These are phyloP conservation scores for Verticillium zaregamsianum DNA, from an alignment of 2,329 filamentous ascomycete genomes.

Conservation along the genomic window DNA sequence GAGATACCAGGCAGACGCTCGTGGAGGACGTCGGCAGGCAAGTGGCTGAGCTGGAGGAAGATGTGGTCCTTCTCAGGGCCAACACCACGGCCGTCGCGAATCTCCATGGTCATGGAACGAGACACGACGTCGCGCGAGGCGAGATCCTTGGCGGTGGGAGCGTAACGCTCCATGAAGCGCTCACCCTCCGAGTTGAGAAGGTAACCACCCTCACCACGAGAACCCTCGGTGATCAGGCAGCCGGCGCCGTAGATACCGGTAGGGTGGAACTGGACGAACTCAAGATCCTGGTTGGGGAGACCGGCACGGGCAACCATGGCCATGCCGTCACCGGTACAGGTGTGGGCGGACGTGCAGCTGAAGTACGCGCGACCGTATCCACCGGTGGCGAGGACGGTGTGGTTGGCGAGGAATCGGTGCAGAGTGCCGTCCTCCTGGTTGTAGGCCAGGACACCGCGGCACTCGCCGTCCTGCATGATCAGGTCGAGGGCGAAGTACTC, in stretches of 20 bases:
- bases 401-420: constrained; percentile 92
- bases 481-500: constrained; percentile 97
- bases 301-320: constrained; percentile 98
- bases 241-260: constrained; percentile 98
- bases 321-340: constrained; percentile 98
- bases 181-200: constrained; percentile 97
- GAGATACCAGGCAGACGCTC: constrained; percentile 98
- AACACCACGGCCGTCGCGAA: constrained; percentile 94
- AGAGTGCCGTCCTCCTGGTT: constrained; percentile 98
- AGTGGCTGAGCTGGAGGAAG: constrained; percentile 94
- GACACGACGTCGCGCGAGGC: constrained; percentile 95
- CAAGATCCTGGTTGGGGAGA: constrained; percentile 97
- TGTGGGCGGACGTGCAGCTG: constrained; percentile 96
- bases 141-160: constrained; percentile 95
- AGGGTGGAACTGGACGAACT: constrained; percentile 99
- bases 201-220: constrained; percentile 97
- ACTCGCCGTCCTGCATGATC: constrained; percentile 96
- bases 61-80: constrained; percentile 98
- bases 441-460: constrained; percentile 93
- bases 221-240: constrained; percentile 95
- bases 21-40: constrained; percentile 86
- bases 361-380: constrained; percentile 98
- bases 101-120: constrained; percentile 97
- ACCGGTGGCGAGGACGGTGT: constrained; percentile 95
- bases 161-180: constrained; percentile 99